Base-by-base conservation (phyloP, 345 rosid species). In the Pistacia integerrima region DNA sequence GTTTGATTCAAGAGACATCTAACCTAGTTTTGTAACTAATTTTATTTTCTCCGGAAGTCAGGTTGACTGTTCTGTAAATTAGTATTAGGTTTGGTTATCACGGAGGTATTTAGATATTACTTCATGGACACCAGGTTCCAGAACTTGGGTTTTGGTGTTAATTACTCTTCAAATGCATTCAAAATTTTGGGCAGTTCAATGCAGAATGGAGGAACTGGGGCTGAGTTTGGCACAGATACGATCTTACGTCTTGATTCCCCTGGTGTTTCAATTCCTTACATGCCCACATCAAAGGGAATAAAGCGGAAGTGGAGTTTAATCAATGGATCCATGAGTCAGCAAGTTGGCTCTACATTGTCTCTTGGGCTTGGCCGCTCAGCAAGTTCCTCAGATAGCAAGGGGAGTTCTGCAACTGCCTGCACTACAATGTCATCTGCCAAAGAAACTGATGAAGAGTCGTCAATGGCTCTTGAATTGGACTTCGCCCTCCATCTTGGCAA, bases 371-470 rank as follows among this genome's bases (percentile, higher is more conserved):
- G 97, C 57, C 84, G 80, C 57, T 77, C 94, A 5, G 72, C 93
- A 13, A 92, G 98, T 82, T 93, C 99, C 62, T 93, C 99, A 6
- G 97, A 96, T 79, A 93, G 97, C 81, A 92, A 92, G 84, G 97
- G 88, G 62, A 93, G 98, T 81, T 87, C 97, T 1, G 88, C 87
- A 62, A 91, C 97, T 78, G 94, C 86, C 80, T 88, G 90, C 81
- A 88, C 92, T 56, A 80, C 87, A 51, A 79, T 85, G 76, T 92
- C 97, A 69, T 90, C 97, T 13, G 88, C 93, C 59, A 95, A 90
- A 86, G 98, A 92, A 87, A 89, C 85, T 69, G 97, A 93, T 33
- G 99, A 88, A 72, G 98, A 87, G 81, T 92, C 94, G 25, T 89
- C 97, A 0, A 88, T 89, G 95, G 94, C 90, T 85, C 86, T 92